Conservation (phyloP, 208 protist species). For the Trypanosoma caninum region DNA sequence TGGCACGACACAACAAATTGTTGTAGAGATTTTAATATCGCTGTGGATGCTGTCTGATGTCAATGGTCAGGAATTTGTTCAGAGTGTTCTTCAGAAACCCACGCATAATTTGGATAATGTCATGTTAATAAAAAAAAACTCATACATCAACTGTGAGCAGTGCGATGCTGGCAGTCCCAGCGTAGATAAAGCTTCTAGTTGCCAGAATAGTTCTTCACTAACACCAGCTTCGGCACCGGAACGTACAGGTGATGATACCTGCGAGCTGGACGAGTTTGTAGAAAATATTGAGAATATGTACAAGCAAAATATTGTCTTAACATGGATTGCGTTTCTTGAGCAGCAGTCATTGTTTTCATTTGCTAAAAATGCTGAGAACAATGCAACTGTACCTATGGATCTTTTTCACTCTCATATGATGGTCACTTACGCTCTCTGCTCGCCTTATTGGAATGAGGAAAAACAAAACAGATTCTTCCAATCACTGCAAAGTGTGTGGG, state of each 20-base stretch:
- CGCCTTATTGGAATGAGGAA: conserved; percentile 22
- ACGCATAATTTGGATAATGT: neutral
- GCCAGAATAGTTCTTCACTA: neutral
- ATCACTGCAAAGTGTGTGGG: conserved; percentile 1
- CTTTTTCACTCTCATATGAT: conserved; percentile 10
- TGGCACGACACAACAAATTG: conserved; percentile 16
- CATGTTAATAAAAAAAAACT: neutral
- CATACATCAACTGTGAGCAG: no score
- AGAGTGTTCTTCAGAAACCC: conserved; percentile 71
- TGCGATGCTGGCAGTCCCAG: no score
- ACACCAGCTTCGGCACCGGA: conserved; percentile 13
- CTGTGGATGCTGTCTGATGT: conserved; percentile 72
- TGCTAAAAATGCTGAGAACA: neutral
- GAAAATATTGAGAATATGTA: conserved; percentile 53
- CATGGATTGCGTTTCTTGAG: conserved; percentile 63
- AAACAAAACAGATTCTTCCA: conserved; percentile 9
- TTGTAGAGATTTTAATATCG: conserved; percentile 59
- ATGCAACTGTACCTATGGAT: neutral
- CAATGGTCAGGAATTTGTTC: conserved; percentile 62
- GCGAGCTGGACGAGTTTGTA: conserved; percentile 45
- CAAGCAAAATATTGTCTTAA: conserved; percentile 40
- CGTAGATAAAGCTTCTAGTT: neutral
- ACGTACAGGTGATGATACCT: neutral
- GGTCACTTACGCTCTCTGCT: conserved; percentile 17
- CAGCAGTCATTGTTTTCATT: conserved; percentile 10